These are phyloP conservation scores for Russula earlei DNA, from an alignment of 768 basidiomycete species.

Conservation along the genomic window DNA sequence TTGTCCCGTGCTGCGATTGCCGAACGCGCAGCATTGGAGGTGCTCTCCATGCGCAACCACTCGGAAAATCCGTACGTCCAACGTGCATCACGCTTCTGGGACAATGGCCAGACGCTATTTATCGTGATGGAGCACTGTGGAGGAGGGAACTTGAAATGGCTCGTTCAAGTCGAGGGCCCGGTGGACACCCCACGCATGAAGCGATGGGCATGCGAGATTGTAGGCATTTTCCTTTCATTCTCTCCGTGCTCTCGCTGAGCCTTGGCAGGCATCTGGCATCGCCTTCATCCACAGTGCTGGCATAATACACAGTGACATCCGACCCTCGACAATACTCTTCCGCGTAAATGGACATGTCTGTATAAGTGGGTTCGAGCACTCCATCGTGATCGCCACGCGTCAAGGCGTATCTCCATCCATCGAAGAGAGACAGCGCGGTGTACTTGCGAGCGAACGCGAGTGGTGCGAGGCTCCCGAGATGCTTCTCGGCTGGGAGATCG, in stretches of 20 bases:
- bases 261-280: conserved; percentile 14
- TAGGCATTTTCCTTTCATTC: neutral
- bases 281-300: conserved; percentile 14
- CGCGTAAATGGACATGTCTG: conserved; percentile 18
- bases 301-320: conserved; percentile 16
- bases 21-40: conserved; percentile 12
- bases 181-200: conserved; percentile 3
- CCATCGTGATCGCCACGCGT: conserved; percentile 4
- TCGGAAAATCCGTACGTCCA: conserved; percentile 13
- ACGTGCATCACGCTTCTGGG: conserved; percentile 16
- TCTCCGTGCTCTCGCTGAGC: neutral
- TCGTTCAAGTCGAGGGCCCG: conserved; percentile 13
- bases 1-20: conserved; percentile 4
- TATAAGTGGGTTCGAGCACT: conserved; percentile 14
- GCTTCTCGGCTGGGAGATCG: conserved; percentile 16
- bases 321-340: conserved; percentile 14
- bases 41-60: neutral
- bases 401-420: neutral
- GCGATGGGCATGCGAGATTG: conserved; percentile 17
- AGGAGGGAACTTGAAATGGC: conserved; percentile 12
- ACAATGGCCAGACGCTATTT: conserved; percentile 15
- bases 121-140: conserved; percentile 18
- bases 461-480: conserved; percentile 19
- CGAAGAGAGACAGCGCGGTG: conserved; percentile 1
- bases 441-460: conserved; percentile 1